Evolutionary conservation across 768 basidiomycete genomes (phyloP).

Genomic region (Lenzites betulinus): DNA sequence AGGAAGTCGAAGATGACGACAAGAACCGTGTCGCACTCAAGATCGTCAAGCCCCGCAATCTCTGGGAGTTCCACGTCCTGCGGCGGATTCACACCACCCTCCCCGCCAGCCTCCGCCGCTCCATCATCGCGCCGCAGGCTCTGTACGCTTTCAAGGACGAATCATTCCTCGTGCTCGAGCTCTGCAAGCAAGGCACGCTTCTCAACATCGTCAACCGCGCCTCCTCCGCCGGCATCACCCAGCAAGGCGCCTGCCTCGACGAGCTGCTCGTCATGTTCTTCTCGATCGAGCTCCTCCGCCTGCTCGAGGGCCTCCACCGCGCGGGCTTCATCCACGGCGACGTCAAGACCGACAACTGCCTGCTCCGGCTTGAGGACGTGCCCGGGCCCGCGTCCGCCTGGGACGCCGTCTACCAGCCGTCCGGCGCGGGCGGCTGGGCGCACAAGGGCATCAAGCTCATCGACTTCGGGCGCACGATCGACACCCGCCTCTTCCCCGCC

Average conservation of each 20-base stretch:
- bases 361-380: conserved; percentile 87
- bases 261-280: conserved; percentile 96
- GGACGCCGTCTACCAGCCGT: conserved; percentile 73
- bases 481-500: conserved; percentile 76
- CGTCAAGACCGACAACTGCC: conserved; percentile 98
- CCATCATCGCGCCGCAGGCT: conserved; percentile 75
- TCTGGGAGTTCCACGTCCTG: conserved; percentile 93
- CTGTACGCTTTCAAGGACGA: conserved; percentile 89
- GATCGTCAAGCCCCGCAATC: conserved; percentile 81
- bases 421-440: conserved; percentile 83
- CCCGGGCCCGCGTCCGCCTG: conserved; percentile 70
- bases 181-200: conserved; percentile 89
- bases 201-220: conserved; percentile 92
- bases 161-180: conserved; percentile 85
- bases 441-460: conserved; percentile 90
- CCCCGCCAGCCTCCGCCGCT: conserved; percentile 56
- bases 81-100: conserved; percentile 73
- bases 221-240: conserved; percentile 68
- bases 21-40: conserved; percentile 79
- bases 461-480: conserved; percentile 96
- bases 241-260: conserved; percentile 81
- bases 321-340: conserved; percentile 95
- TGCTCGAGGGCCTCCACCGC: conserved; percentile 79
- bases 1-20: conserved; percentile 56
- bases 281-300: conserved; percentile 82